A percentile compares a stretch with the other conserved stretches of the same genome.
phyloP scores from a whole-genome alignment of 257 asterid genomes.

The Solanum piurae region DNA sequence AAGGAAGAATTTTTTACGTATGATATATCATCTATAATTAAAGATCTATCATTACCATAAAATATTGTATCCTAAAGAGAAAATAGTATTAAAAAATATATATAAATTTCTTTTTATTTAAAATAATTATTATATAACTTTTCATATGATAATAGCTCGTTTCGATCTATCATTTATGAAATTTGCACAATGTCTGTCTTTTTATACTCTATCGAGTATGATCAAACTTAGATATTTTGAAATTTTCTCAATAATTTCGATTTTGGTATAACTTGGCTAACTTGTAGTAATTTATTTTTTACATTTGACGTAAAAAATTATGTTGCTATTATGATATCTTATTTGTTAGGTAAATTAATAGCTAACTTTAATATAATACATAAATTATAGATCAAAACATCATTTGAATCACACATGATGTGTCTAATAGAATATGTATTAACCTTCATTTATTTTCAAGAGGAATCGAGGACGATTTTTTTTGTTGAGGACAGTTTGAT shows the following conservation, averaged over 20 bases:
- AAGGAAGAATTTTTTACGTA: neutral
- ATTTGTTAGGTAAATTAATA: neutral
- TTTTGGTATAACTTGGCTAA: neutral
- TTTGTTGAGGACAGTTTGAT: too few species aligned
- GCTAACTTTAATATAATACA: neutral
- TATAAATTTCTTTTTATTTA: too few species aligned
- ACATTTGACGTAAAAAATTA: neutral
- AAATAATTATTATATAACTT: too few species aligned
- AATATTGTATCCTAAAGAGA: neutral
- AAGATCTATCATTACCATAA: neutral
- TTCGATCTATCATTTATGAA: neutral
- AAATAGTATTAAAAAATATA: too few species aligned
- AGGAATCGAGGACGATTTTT: neutral
- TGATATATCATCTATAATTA: neutral
- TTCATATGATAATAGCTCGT: neutral
- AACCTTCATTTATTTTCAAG: neutral
- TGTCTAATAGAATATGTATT: neutral
- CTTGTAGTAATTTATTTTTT: neutral
- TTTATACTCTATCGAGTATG: neutral
- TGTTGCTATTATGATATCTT: neutral
- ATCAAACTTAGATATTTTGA: neutral
- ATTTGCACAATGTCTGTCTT: neutral
- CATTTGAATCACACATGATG: neutral
- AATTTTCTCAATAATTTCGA: neutral
- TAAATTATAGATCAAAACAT: neutral